Evolutionary conservation across 1,284 basidiomycete genomes (phyloP).

Genomic region (Cutaneotrichosporon spelunceum): DNA sequence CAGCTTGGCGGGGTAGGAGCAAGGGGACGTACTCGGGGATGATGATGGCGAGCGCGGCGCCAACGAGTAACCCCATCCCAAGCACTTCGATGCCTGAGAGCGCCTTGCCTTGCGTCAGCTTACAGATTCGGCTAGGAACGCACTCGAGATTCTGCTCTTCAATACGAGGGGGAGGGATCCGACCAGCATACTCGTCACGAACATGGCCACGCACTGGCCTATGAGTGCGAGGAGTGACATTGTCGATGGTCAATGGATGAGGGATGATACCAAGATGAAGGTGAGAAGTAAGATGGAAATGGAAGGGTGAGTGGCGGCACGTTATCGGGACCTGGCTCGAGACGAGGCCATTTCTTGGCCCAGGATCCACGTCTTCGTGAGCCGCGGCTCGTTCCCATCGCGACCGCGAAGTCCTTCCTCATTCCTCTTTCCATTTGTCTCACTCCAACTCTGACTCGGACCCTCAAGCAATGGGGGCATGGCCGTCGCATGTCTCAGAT

Average conservation of each 20-base stretch:
- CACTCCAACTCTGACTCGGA: no score
- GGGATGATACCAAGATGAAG: no score
- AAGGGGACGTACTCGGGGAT: conserved; percentile 71
- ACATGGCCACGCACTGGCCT: conserved; percentile 66
- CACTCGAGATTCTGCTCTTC: conserved; percentile 63
- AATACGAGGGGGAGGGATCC: conserved; percentile 73
- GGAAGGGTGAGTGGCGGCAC: neutral
- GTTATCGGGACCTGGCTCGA: neutral
- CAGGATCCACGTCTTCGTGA: no score
- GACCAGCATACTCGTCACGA: conserved; percentile 65
- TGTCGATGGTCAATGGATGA: neutral
- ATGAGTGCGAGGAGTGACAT: conserved; percentile 55
- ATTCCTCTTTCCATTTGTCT: no score
- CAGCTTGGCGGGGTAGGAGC: neutral
- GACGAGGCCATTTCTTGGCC: no score
- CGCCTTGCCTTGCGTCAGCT: conserved; percentile 53
- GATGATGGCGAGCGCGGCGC: conserved; percentile 82
- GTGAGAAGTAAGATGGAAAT: neutral
- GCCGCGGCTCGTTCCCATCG: no score
- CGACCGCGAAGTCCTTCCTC: no score
- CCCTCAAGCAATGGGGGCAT: no score
- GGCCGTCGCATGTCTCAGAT: no score
- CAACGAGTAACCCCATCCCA: conserved; percentile 79
- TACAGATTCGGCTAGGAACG: conserved; percentile 35
- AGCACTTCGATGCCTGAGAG: conserved; percentile 64